A percentile compares a stretch with the other conserved stretches of the same genome.
phyloP scores from a whole-genome alignment of 306 rosid genomes.

The Myrica gale region DNA sequence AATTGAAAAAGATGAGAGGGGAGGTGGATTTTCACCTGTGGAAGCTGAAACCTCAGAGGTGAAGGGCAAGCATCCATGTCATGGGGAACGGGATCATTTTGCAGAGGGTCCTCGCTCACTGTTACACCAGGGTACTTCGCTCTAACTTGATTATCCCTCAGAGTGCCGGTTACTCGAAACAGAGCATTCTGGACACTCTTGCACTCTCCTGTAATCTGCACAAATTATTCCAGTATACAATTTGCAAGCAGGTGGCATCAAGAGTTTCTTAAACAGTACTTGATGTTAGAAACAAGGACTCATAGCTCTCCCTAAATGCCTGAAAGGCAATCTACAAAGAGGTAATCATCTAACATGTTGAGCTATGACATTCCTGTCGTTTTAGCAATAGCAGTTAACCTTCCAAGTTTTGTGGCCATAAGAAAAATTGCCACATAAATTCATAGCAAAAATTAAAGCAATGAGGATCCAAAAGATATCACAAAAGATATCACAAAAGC shows the following conservation, averaged over 20 bases:
- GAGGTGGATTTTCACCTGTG: constrained; percentile 38
- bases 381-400: neutral
- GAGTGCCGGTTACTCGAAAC: constrained; percentile 41
- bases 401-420: constrained; percentile 9
- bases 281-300: constrained; percentile 16
- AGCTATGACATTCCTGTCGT: neutral
- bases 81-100: constrained; percentile 29
- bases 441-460: neutral
- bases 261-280: constrained; percentile 14
- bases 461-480: constrained; percentile 21
- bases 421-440: neutral
- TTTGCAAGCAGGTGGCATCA: constrained; percentile 22
- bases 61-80: constrained; percentile 29
- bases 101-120: constrained; percentile 25
- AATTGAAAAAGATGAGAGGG: constrained; percentile 12
- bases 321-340: constrained; percentile 10
- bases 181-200: constrained; percentile 48
- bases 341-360: neutral
- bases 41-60: constrained; percentile 25
- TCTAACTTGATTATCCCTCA: constrained; percentile 44
- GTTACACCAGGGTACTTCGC: constrained; percentile 17
- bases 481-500: constrained; percentile 8
- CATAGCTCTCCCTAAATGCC: constrained; percentile 16
- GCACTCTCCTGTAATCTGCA: constrained; percentile 60
- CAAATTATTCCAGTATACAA: constrained; percentile 28